These are phyloP conservation scores for Symbiodinium pilosum DNA, from an alignment of 73 alveolate genomes.

Conservation along the genomic window DNA sequence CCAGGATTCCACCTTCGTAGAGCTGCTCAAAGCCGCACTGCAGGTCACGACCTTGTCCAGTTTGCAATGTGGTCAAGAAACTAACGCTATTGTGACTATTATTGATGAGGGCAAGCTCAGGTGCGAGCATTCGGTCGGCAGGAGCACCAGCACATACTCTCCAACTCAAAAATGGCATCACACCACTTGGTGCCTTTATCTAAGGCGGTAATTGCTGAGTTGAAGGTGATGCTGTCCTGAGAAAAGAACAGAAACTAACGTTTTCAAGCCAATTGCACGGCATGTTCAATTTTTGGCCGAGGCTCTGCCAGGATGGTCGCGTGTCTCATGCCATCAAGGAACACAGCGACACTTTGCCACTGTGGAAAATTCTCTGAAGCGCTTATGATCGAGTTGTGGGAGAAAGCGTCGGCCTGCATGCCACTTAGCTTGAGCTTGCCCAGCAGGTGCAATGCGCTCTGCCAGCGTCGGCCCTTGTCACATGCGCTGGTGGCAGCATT, in stretches of 20 bases:
- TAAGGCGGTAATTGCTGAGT: neutral
- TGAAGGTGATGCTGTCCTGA: conserved; percentile 14
- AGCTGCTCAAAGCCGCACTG: neutral
- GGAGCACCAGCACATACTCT: neutral
- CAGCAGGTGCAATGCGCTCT: neutral
- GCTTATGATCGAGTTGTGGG: neutral
- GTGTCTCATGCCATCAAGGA: neutral
- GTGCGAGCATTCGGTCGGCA: neutral
- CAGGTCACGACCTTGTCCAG: neutral
- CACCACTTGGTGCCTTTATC: neutral
- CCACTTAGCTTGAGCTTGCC: neutral
- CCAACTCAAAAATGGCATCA: neutral
- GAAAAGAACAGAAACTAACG: neutral
- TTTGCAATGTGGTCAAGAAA: neutral
- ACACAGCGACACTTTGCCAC: neutral
- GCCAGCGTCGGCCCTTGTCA: neutral
- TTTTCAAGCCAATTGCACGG: too few relatives aligned
- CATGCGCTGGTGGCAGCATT: conserved; percentile 11
- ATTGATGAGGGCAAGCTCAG: too few relatives aligned
- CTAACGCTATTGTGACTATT: too few relatives aligned
- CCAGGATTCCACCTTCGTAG: neutral
- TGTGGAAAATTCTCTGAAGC: neutral
- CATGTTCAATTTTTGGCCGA: neutral
- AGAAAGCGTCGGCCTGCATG: neutral
- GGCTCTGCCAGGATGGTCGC: neutral